These are phyloP conservation scores for Coleophoma crateriformis DNA, from an alignment of 2,329 filamentous ascomycete genomes.

Conservation along the genomic window DNA sequence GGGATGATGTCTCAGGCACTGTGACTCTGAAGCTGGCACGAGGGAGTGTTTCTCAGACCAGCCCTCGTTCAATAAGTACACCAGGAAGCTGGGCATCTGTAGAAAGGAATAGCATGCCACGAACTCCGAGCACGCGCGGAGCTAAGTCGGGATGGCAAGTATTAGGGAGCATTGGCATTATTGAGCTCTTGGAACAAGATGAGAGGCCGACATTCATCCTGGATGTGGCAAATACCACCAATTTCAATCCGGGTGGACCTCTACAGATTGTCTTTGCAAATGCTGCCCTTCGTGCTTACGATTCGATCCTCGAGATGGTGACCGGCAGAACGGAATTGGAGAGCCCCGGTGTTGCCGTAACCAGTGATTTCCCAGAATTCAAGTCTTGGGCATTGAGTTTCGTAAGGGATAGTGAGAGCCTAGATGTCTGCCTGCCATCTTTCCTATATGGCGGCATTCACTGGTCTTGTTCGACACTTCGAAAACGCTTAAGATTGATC, in stretches of 20 bases:
- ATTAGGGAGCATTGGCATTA: slow-evolving; percentile 59
- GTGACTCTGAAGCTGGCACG: slow-evolving; percentile 51
- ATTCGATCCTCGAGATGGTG: slow-evolving; percentile 20
- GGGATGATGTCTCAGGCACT: slow-evolving; percentile 26
- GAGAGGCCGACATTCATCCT: slow-evolving; percentile 72
- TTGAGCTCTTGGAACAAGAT: slow-evolving; percentile 73
- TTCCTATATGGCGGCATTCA: slow-evolving; percentile 57
- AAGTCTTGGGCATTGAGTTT: slow-evolving; percentile 62
- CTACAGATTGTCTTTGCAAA: slow-evolving; percentile 66
- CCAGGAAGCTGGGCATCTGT: slow-evolving; percentile 44
- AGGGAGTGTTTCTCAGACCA: slow-evolving; percentile 43
- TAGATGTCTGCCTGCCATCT: slow-evolving; percentile 47
- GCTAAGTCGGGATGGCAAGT: slow-evolving; percentile 43
- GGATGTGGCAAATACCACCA: slow-evolving; percentile 56
- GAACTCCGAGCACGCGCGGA: slow-evolving; percentile 45
- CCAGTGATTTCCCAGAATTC: slow-evolving; percentile 54
- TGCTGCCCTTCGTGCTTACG: slow-evolving; percentile 49
- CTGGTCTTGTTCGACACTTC: slow-evolving; percentile 68
- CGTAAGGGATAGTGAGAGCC: slow-evolving; percentile 43
- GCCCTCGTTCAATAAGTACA: slow-evolving; percentile 43
- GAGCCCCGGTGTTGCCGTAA: slow-evolving; percentile 28
- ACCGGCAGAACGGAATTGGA: slow-evolving; percentile 18
- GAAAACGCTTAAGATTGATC: slow-evolving; percentile 63
- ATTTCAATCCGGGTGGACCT: slow-evolving; percentile 41
- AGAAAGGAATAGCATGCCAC: slow-evolving; percentile 43